These are phyloP conservation scores for Papiliotrema flavescens DNA, from an alignment of 1,284 basidiomycete genomes.

Conservation along the genomic window DNA sequence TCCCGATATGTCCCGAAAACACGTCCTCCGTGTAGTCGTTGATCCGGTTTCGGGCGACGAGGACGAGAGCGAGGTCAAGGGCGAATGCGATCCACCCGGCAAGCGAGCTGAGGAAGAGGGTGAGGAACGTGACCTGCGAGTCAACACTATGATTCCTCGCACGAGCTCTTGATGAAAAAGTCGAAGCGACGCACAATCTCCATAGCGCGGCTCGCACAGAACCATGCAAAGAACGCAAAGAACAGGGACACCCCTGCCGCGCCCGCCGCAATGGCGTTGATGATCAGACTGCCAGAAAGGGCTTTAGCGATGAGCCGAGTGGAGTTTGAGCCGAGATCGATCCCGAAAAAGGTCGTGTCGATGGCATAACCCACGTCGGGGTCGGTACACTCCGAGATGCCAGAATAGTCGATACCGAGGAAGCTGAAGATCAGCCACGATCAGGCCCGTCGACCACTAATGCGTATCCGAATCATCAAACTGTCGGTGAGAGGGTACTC, in stretches of 20 bases:
- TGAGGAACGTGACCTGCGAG: slow-evolving; percentile 27
- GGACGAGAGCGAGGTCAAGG: slow-evolving; percentile 30
- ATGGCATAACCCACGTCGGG: slow-evolving; percentile 33
- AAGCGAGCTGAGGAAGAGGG: slow-evolving; percentile 24
- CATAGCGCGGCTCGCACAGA: slow-evolving; percentile 20
- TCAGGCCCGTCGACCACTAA: neutral
- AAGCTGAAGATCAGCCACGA: slow-evolving; percentile 4
- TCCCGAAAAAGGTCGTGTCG: slow-evolving; percentile 22
- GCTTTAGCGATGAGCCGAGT: slow-evolving; percentile 11
- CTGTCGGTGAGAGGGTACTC: neutral
- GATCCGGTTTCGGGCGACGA: slow-evolving; percentile 30
- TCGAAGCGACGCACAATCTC: slow-evolving; percentile 29
- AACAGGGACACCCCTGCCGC: slow-evolving; percentile 29
- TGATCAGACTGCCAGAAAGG: slow-evolving; percentile 26
- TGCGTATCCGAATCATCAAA: neutral
- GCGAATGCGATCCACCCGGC: slow-evolving; percentile 33
- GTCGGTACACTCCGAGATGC: slow-evolving; percentile 24
- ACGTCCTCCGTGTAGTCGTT: slow-evolving; percentile 20
- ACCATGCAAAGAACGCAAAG: slow-evolving; percentile 34
- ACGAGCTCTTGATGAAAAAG: neutral
- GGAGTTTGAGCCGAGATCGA: neutral
- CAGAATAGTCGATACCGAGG: slow-evolving; percentile 15
- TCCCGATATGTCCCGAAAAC: slow-evolving; percentile 30
- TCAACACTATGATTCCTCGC: neutral
- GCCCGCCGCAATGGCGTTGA: slow-evolving; percentile 39